Percentiles rank a stretch among this genome's conserved stretches.
These are phyloP conservation scores for Chlamydomonas schloesseri DNA, from an alignment of 139 green algal genomes.

Conservation along the genomic window DNA sequence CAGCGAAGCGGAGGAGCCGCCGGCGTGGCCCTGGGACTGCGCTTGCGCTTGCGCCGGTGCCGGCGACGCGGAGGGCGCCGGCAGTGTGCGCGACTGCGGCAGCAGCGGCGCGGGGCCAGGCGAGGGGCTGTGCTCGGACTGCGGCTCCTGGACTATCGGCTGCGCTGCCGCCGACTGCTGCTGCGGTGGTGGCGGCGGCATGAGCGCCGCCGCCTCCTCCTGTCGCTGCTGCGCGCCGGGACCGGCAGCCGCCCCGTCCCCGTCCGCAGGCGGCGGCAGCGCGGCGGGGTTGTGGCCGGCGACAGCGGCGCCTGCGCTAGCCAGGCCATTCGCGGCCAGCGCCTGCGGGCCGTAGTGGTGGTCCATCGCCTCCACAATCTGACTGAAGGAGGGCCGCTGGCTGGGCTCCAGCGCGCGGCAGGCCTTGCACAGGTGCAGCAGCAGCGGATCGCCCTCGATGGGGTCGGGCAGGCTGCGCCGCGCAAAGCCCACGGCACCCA, in stretches of 20 bases:
- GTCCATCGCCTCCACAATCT: slow-evolving; percentile 40
- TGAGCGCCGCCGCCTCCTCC: no score
- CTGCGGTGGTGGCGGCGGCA: neutral
- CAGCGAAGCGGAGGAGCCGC: neutral
- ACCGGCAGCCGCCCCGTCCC: no score
- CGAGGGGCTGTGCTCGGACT: no score
- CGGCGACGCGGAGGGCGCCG: neutral
- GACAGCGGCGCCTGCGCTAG: no score
- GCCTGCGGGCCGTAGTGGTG: neutral
- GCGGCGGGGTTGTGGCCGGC: no score
- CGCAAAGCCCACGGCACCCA: slow-evolving; percentile 50
- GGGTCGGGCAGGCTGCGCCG: slow-evolving; percentile 31
- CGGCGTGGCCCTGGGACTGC: neutral
- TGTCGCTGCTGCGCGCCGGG: no score
- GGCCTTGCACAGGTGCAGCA: slow-evolving; percentile 38
- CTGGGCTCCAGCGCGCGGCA: slow-evolving; percentile 43
- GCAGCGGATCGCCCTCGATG: slow-evolving; percentile 12
- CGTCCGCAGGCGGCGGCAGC: no score
- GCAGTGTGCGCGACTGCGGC: neutral
- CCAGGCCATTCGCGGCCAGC: neutral
- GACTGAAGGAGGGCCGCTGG: slow-evolving; percentile 37
- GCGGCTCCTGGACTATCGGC: no score
- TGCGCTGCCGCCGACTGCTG: neutral
- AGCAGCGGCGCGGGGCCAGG: neutral
- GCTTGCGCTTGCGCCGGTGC: neutral